These are phyloP conservation scores for Daldinia sp. DNA, from an alignment of 2,329 filamentous ascomycete species.

Conservation along the genomic window DNA sequence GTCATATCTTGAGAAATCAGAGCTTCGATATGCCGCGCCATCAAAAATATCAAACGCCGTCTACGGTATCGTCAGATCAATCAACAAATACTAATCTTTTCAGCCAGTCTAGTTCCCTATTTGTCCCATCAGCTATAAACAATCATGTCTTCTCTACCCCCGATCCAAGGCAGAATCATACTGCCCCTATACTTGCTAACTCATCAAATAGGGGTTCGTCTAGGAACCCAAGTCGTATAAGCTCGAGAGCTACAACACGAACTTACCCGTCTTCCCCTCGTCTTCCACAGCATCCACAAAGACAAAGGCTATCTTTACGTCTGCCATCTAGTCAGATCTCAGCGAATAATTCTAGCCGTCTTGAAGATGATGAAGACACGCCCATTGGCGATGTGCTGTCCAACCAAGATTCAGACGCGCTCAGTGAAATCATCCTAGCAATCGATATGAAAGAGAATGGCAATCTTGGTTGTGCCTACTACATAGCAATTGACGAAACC, in stretches of 20 bases:
- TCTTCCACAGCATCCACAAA: slow-evolving; percentile 38
- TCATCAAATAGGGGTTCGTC: slow-evolving; percentile 19
- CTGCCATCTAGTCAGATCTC: slow-evolving; percentile 33
- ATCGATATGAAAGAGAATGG: slow-evolving; percentile 76
- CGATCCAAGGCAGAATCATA: slow-evolving; percentile 2
- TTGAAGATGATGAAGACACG: slow-evolving; percentile 32
- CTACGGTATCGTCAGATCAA: slow-evolving; percentile 18
- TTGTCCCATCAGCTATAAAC: slow-evolving; percentile 23
- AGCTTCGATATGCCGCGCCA: slow-evolving; percentile 19
- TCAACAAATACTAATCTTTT: slow-evolving; percentile 20
- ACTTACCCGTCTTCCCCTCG: slow-evolving; percentile 40
- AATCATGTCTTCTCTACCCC: slow-evolving; percentile 35
- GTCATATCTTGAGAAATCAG: not conserved
- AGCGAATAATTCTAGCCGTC: slow-evolving; percentile 22
- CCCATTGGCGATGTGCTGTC: slow-evolving; percentile 25
- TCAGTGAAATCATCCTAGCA: slow-evolving; percentile 80
- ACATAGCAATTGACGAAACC: slow-evolving; percentile 72
- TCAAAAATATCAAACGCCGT: slow-evolving; percentile 30
- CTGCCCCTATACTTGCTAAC: not conserved
- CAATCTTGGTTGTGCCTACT: slow-evolving; percentile 85
- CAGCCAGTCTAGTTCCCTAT: slow-evolving; percentile 24
- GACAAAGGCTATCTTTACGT: slow-evolving; percentile 39
- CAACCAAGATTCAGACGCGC: slow-evolving; percentile 46
- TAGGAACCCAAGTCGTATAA: slow-evolving; percentile 24
- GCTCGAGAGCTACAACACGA: slow-evolving; percentile 17